Conservation (phyloP, 2,329 filamentous ascomycete species). For the Cytospora paraplurivora region DNA sequence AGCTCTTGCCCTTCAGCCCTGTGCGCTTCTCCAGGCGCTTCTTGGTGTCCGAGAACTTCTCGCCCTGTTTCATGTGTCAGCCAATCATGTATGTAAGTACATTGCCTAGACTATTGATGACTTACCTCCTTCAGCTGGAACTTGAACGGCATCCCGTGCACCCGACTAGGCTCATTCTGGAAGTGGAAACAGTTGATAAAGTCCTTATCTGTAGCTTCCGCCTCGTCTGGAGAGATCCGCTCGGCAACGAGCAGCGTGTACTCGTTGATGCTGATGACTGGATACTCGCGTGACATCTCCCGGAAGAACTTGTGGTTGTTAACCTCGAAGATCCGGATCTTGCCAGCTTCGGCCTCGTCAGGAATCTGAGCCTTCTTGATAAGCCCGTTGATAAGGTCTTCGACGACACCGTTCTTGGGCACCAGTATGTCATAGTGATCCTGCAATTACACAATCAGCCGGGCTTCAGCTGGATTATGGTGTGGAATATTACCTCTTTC, state of each 20-base stretch:
- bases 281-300: conserved; percentile 68
- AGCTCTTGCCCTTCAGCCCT: conserved; percentile 94
- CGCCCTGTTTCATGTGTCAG: conserved; percentile 55
- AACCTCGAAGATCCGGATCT: conserved; percentile 80
- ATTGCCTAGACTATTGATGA: conserved; percentile 22
- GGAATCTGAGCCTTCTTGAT: conserved; percentile 79
- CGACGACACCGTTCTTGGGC: conserved; percentile 78
- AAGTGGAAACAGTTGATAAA: conserved; percentile 87
- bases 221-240: conserved; percentile 72
- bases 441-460: conserved; percentile 45
- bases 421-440: conserved; percentile 83
- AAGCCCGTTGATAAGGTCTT: conserved; percentile 75
- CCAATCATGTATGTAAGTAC: background rate
- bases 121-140: conserved; percentile 81
- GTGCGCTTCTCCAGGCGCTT: conserved; percentile 91
- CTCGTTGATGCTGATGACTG: conserved; percentile 82
- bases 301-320: conserved; percentile 84
- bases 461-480: conserved; percentile 19
- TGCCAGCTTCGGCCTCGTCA: conserved; percentile 68
- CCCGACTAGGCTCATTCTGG: conserved; percentile 81
- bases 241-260: conserved; percentile 83
- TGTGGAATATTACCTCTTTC: conserved; percentile 70
- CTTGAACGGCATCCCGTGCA: conserved; percentile 88
- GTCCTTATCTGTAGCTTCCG: conserved; percentile 57
- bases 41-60: conserved; percentile 88